Base-by-base conservation (phyloP, 2,329 filamentous ascomycete species). In the Botrytis tulipae region DNA sequence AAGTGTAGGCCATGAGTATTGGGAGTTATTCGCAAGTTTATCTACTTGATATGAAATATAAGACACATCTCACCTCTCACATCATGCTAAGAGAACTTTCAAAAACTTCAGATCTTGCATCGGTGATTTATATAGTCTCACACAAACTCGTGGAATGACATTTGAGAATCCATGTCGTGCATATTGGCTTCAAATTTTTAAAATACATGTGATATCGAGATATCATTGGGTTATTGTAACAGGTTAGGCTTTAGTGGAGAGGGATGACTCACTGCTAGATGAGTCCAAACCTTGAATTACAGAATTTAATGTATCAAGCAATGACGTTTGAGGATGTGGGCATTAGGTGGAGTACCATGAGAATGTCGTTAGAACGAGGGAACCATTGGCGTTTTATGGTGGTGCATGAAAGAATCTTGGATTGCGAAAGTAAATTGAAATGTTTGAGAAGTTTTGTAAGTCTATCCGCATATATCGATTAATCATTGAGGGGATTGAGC, bases 381-480 rank as follows among this genome's bases (percentile, higher is more conserved):
- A 6, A 12, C 22, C 25, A 25, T 25, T 5, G 5, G 4, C 32
- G 5, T 48, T 25, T 25, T 4, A 48, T 48, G 46, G 9, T 25
- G 1, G 10, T 25, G 9, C 25, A 25, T 48, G 46, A 6, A 48
- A 4, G 22, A 48, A 25, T 48, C 9, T 25, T 48, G 22, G 1
- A 48, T 25, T 48, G 9, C 10, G 0, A 25, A 2, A 48, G 22
- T 25, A 48, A 25, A 48, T 48, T 48, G 46, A 0, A 12, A 25
- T 48, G 22, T 48, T 10, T 48, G 12, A 48, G 0, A 48, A 48
- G 22, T 5, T 48, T 48, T 10, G 0, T 51, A 1, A 5, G 3
- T 1, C n/a, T n/a, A n/a, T 51, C 48, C n/a, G 4, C 4, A 14
- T 6, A n/a, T 1, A 14, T 0, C n/a, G 10, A 51, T 4, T 14